Conservation (phyloP, 2,329 filamentous ascomycete genomes). For the Calonectria naviculata region DNA sequence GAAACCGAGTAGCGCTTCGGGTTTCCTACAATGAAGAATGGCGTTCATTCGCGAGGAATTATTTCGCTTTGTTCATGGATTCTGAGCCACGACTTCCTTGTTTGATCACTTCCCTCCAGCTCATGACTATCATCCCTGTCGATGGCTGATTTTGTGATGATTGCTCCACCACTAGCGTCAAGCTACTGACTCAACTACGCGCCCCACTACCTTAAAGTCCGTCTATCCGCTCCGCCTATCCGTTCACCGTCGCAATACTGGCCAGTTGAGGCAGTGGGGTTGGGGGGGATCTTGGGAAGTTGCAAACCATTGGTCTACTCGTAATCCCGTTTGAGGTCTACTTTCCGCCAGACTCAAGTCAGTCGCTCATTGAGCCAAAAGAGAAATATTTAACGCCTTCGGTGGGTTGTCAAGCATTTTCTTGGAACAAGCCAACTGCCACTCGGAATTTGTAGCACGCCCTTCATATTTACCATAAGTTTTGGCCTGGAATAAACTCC, state of each 20-base stretch:
- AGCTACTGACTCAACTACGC: neutral
- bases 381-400: neutral
- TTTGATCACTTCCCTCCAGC: no score
- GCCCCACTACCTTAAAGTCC: neutral
- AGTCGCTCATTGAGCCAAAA: no score
- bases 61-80: no score
- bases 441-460: neutral
- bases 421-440: neutral
- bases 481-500: no score
- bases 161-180: neutral
- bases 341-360: no score
- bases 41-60: no score
- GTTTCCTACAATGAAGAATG: no score
- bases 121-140: no score
- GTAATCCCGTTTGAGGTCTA: neutral
- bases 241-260: neutral
- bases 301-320: neutral
- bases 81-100: no score
- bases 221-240: conserved; percentile 4
- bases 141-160: no score
- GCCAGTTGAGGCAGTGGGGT: neutral
- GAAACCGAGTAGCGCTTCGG: no score
- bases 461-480: neutral
- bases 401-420: neutral
- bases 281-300: neutral